These are phyloP conservation scores for Corynespora cassiicola DNA, from an alignment of 2,329 filamentous ascomycete genomes.

Conservation along the genomic window DNA sequence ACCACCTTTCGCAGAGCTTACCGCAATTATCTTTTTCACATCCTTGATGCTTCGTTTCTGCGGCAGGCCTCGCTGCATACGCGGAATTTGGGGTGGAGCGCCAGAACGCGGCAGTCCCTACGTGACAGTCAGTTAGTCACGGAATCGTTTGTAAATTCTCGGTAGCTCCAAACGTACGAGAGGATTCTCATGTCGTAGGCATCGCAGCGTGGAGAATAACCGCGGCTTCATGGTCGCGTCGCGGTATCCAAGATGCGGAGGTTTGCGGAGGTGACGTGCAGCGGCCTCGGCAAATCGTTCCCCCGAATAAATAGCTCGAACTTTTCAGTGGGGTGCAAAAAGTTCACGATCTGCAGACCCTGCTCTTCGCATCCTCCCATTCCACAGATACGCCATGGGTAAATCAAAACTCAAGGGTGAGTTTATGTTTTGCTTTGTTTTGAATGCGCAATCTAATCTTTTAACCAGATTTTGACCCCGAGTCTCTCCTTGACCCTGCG, in stretches of 20 bases:
- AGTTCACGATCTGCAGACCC: no score
- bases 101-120: conserved; percentile 85
- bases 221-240: conserved; percentile 50
- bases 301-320: conserved; percentile 21
- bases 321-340: conserved; percentile 37
- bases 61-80: conserved; percentile 81
- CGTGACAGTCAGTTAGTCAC: conserved; percentile 7
- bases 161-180: conserved; percentile 65
- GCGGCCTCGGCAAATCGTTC: conserved; percentile 12
- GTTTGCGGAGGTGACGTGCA: conserved; percentile 29
- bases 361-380: conserved; percentile 14
- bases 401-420: conserved; percentile 41
- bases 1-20: conserved; percentile 97
- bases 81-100: conserved; percentile 69
- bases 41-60: conserved; percentile 80
- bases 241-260: conserved; percentile 20
- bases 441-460: conserved; percentile 4
- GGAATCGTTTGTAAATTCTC: not conserved
- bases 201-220: conserved; percentile 60
- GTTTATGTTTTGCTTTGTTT: not conserved
- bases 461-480: conserved; percentile 77
- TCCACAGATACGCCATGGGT: conserved; percentile 23
- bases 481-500: conserved; percentile 66
- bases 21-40: conserved; percentile 92
- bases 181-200: conserved; percentile 81